phyloP scores from a whole-genome alignment of 495 filamentous ascomycete genomes.

The Xylaria grammica region DNA sequence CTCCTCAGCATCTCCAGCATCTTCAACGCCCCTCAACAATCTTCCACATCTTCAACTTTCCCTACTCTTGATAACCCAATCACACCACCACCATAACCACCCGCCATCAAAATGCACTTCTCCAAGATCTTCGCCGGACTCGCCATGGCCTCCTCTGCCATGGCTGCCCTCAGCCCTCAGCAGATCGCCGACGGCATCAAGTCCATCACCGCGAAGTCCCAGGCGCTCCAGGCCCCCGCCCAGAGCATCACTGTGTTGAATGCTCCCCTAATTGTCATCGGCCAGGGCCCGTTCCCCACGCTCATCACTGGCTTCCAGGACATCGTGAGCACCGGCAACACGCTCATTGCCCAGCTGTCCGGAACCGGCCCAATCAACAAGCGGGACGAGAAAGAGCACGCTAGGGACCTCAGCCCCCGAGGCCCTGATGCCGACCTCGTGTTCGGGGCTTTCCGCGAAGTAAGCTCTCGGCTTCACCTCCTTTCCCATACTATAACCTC shows the following conservation, averaged over 20 bases:
- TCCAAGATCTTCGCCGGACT: constrained; percentile 21
- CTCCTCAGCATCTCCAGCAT: not conserved
- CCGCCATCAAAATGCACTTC: constrained; percentile 19
- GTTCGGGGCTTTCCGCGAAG: constrained; percentile 28
- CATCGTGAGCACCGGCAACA: constrained; percentile 25
- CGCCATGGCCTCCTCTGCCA: constrained; percentile 18
- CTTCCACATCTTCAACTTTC: not conserved
- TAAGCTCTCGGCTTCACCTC: constrained; percentile 5
- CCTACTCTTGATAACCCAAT: not conserved
- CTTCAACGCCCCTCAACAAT: not conserved
- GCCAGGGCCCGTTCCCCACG: constrained; percentile 36
- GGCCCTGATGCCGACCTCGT: constrained; percentile 25
- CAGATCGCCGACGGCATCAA: constrained; percentile 34
- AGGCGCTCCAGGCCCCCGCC: constrained; percentile 32
- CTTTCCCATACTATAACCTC: not conserved
- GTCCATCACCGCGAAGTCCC: constrained; percentile 28
- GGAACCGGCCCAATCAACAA: constrained; percentile 1
- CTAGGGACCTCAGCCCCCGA: constrained; percentile 11
- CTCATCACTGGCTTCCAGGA: constrained; percentile 30
- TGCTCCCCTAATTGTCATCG: constrained; percentile 32
- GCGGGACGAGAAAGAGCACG: constrained; percentile 1
- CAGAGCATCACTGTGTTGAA: constrained; percentile 35
- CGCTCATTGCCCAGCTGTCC: constrained; percentile 2
- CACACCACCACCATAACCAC: constrained; percentile 1
- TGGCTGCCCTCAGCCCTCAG: constrained; percentile 23